Evolutionary conservation across 2,329 filamentous ascomycete species (phyloP), one percentile per base, ranked within the genome.

Genomic region (Botryotinia globosa): DNA sequence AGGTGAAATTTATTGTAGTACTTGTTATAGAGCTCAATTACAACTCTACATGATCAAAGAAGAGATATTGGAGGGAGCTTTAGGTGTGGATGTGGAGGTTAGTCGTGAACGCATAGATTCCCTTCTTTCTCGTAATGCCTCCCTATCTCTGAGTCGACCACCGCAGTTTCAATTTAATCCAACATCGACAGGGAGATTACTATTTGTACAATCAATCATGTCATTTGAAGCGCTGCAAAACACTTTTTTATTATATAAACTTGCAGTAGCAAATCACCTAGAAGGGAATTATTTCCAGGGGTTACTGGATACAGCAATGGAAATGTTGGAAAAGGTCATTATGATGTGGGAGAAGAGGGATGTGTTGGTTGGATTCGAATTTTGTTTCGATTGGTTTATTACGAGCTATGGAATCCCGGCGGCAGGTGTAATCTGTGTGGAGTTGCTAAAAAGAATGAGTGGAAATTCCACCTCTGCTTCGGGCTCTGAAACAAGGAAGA

Each of bases 291-390:
- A 76, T 71, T 72, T 72, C 3, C 76, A 79, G 73, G 72, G 72
- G 14, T 74, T 80, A 32, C 64, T 80, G 2, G 74, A 78, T 63
- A 77, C 77, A 22, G 76, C 78, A 4, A 75, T 79, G 74, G 76
- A 79, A 58, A 78, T 78, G 39, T 75, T 80, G 37, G 78, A 79
- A 18, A 70, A 77, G 34, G 69, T 74, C 18, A 68, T 77, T 20
- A 77, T 77, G 76, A 77, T 79, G 45, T 80, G 79, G 78, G 76
- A 76, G 12, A 77, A 76, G 45, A 66, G 78, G 56, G 79, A 80
- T 71, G 73, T 76, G 34, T 69, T 80, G 1, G 72, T 74, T 62
- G 54, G 63, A 14, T 78, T 75, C 29, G 75, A 74, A 4, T 74
- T 61, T 20, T 67, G 66, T 29, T 80, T 79, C 69, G 78, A 80